These are phyloP conservation scores for Nakataea oryzae DNA, from an alignment of 2,329 filamentous ascomycete genomes.

Conservation along the genomic window DNA sequence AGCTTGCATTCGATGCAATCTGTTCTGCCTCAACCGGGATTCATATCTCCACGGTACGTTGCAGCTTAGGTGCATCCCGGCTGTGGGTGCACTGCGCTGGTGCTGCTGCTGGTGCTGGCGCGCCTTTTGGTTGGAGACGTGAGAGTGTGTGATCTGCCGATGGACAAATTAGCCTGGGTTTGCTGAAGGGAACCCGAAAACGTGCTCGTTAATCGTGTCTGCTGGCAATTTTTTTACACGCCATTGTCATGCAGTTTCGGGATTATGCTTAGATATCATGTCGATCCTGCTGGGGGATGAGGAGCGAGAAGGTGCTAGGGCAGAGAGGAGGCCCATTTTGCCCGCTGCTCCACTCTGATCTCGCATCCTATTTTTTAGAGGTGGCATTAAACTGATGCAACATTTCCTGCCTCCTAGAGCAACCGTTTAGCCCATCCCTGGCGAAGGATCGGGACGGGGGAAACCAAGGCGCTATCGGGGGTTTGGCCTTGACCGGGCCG, in stretches of 20 bases:
- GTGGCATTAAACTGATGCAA: background rate
- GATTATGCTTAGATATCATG: too few relatives aligned
- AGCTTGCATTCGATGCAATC: background rate
- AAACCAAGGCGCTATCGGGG: too few relatives aligned
- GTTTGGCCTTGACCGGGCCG: too few relatives aligned
- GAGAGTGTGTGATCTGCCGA: background rate
- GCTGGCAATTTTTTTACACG: background rate
- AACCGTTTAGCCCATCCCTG: too few relatives aligned
- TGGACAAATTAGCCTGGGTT: background rate
- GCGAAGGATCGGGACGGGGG: background rate
- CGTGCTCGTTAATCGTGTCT: too few relatives aligned
- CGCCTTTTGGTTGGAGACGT: background rate
- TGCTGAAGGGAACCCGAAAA: background rate
- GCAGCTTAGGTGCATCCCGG: too few relatives aligned
- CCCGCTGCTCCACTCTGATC: background rate
- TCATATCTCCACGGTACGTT: background rate
- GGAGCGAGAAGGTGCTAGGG: background rate
- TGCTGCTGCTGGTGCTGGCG: too few relatives aligned
- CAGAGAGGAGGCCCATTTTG: background rate
- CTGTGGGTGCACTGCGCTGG: background rate
- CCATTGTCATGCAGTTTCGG: background rate
- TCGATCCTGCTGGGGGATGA: background rate
- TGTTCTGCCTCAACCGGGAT: background rate
- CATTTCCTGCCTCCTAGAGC: background rate
- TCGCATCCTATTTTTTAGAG: background rate